Base-by-base conservation (phyloP, 2,329 filamentous ascomycete species). In the Trichoderma oligosporum region DNA sequence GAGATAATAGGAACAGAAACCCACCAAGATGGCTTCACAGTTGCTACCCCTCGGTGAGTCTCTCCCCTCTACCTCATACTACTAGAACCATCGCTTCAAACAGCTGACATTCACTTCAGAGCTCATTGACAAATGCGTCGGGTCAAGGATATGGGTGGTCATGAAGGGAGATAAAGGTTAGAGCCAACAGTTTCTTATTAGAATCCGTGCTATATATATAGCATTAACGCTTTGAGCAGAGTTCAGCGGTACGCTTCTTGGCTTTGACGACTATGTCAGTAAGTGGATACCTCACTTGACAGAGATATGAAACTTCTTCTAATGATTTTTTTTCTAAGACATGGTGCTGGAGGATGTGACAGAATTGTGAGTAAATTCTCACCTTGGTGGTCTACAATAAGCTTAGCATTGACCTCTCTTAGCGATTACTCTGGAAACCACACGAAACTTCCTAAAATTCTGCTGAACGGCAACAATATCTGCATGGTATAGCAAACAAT, bases 211-310 rank as follows among this genome's bases (percentile, higher is more conserved):
- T 35, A 11, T n/a, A n/a, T n/a, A n/a, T n/a, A n/a, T 14, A n/a
- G 11, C 8, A 35, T 62, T 67, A 54, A 63, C 51, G 62, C 46
- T 27, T 41, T 29, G 27, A 57, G 42, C 70, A 97, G 94, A 99
- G 74, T 99, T 99, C 77, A 90, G 89, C 65, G 94, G 94, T 55
- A 97, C 91, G 7, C 81, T 99, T 24, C 83, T 96, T 56, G 94
- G 94, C 2, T 99, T 99, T 68, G 94, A 99, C 72, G 94, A 99
- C 82, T 99, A 97, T 78, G 94, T 99, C 82, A 99, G 92, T 97
- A 82, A 79, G 93, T 96, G 53, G 7, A 31, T 14, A 2, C 7
- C 33, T 12, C 20, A 11, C 2, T 16, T 8, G 38, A 4, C 18
- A 56, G 14, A 3, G 2, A 4, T 9, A 6, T 25, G 16, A 7